Conservation (phyloP, 1,284 basidiomycete species). For the Leccinum subrobustum region DNA sequence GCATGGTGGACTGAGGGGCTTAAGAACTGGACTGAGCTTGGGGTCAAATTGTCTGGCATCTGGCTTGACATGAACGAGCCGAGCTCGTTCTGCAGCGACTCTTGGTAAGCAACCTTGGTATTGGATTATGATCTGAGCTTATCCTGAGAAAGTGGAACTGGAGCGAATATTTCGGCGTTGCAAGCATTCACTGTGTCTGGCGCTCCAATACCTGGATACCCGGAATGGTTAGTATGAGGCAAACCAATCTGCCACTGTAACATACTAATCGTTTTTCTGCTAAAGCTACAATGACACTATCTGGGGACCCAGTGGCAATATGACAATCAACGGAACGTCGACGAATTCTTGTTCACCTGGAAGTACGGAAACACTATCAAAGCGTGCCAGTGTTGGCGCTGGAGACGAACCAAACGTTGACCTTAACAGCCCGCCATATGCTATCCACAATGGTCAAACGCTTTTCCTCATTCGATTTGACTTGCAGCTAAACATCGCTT, state of each 20-base stretch:
- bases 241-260: not conserved
- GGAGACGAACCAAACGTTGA: constrained; percentile 43
- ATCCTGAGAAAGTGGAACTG: constrained; percentile 44
- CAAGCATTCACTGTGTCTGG: constrained; percentile 43
- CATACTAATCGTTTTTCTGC: constrained; percentile 1
- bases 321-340: constrained; percentile 64
- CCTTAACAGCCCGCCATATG: constrained; percentile 61
- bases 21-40: constrained; percentile 56
- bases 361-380: constrained; percentile 8
- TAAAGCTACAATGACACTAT: constrained; percentile 58
- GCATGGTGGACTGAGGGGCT: constrained; percentile 60
- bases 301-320: constrained; percentile 71
- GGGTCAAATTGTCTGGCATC: constrained; percentile 63
- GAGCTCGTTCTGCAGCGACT: constrained; percentile 61
- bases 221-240: constrained; percentile 52
- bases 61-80: constrained; percentile 81
- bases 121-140: not conserved
- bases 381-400: constrained; percentile 34
- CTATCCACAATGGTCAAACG: constrained; percentile 64
- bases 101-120: constrained; percentile 46
- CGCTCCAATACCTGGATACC: constrained; percentile 49
- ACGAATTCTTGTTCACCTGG: constrained; percentile 43
- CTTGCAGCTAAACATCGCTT: not conserved
- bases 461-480: not conserved
- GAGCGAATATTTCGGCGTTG: constrained; percentile 44